phyloP scores from a whole-genome alignment of 208 protist species.

The Acanthamoeba castellanii region DNA sequence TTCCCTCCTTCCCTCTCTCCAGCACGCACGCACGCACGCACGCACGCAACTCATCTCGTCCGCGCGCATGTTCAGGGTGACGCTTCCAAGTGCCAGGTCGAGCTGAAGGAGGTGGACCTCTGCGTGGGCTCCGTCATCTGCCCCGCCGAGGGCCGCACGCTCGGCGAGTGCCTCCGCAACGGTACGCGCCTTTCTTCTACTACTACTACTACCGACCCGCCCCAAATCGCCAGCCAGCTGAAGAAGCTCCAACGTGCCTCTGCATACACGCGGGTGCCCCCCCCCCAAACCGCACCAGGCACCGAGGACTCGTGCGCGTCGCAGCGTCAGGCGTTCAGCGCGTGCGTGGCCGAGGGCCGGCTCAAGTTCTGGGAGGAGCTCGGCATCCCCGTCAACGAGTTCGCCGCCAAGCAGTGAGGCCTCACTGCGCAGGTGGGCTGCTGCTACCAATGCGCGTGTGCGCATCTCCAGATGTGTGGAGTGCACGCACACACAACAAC shows the following conservation, averaged over 20 bases:
- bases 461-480: too few relatives aligned
- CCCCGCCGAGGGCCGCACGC: not conserved
- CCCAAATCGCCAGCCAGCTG: not conserved
- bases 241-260: not conserved
- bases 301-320: not conserved
- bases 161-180: not conserved
- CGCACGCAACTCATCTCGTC: too few relatives aligned
- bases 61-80: not conserved
- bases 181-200: not conserved
- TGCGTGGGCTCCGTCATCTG: not conserved
- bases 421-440: not conserved
- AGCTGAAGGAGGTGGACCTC: not conserved
- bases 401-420: not conserved
- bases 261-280: too few relatives aligned
- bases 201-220: too few relatives aligned
- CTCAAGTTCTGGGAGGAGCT: not conserved
- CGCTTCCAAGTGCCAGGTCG: not conserved
- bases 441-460: too few relatives aligned
- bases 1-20: not conserved
- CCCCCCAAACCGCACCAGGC: too few relatives aligned
- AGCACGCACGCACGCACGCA: too few relatives aligned
- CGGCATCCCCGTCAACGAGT: not conserved
- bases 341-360: not conserved
- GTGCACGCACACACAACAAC: too few relatives aligned
- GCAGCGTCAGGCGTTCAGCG: not conserved